Percentiles rank a stretch among this genome's conserved stretches.
Conservation (phyloP, 768 basidiomycete species). For the Lactarius sp. region DNA sequence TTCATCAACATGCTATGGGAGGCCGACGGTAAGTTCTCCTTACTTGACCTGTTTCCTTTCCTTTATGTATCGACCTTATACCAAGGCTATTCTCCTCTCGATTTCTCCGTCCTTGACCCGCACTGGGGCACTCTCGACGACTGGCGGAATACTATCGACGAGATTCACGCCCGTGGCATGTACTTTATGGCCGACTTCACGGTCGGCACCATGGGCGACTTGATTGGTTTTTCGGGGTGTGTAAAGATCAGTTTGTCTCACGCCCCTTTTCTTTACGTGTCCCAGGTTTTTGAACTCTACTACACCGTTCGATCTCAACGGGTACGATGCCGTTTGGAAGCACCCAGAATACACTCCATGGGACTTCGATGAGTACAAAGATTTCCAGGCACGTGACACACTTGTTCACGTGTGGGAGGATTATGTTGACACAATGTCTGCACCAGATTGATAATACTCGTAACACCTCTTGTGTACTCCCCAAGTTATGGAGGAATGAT, state of each 20-base stretch:
- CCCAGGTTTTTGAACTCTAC: conserved; percentile 69
- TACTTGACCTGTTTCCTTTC: neutral
- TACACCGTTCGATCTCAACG: conserved; percentile 71
- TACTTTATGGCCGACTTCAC: conserved; percentile 93
- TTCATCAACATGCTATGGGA: conserved; percentile 97
- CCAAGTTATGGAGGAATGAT: conserved; percentile 75
- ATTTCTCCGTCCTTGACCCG: conserved; percentile 86
- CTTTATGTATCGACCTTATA: conserved; percentile 18
- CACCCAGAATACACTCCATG: conserved; percentile 72
- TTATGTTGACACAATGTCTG: conserved; percentile 1
- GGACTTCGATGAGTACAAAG: conserved; percentile 80
- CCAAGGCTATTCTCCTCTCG: conserved; percentile 87
- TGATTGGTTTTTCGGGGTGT: conserved; percentile 81
- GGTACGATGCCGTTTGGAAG: conserved; percentile 74
- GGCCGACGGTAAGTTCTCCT: conserved; percentile 79
- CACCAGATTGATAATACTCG: conserved; percentile 59
- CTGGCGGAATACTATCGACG: conserved; percentile 71
- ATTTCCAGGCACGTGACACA: conserved; percentile 55
- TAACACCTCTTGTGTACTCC: conserved; percentile 70
- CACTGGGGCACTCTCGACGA: conserved; percentile 85
- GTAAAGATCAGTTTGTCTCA: conserved; percentile 27
- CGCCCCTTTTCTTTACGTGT: conserved; percentile 13
- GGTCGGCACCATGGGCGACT: conserved; percentile 86
- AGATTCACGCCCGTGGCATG: conserved; percentile 78
- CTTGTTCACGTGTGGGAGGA: conserved; percentile 11